phyloP scores from a whole-genome alignment of 2,329 filamentous ascomycete genomes.

The Arachnomyces sp. region DNA sequence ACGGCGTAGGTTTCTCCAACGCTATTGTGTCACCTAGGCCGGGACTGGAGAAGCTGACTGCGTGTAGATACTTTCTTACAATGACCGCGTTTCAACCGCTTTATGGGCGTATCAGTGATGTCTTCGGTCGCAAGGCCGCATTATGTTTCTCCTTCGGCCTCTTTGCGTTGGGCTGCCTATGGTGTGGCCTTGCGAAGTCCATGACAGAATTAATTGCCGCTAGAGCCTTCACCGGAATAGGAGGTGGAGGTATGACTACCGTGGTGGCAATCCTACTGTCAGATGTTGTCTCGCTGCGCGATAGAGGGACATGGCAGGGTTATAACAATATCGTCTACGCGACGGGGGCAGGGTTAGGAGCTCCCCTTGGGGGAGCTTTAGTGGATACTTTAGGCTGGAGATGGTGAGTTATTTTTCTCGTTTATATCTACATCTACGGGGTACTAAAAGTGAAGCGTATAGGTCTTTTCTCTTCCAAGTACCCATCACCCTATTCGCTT shows the following conservation, averaged over 20 bases:
- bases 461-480: too few relatives aligned
- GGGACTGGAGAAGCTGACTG: neutral
- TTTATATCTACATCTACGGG: too few relatives aligned
- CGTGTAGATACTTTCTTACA: slow-evolving; percentile 1
- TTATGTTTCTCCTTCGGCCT: neutral
- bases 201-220: neutral
- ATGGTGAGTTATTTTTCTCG: too few relatives aligned
- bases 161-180: slow-evolving; percentile 3
- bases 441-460: too few relatives aligned
- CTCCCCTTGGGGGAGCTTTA: too few relatives aligned
- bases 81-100: slow-evolving; percentile 3
- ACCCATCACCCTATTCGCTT: too few relatives aligned
- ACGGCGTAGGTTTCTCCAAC: neutral
- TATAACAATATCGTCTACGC: too few relatives aligned
- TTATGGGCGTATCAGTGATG: slow-evolving; percentile 1
- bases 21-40: neutral
- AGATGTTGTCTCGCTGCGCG: slow-evolving; percentile 42
- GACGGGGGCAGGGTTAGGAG: too few relatives aligned
- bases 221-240: slow-evolving; percentile 44
- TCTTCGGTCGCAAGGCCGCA: slow-evolving; percentile 1
- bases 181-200: slow-evolving; percentile 1
- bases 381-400: too few relatives aligned
- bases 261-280: slow-evolving; percentile 44
- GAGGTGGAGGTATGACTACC: slow-evolving; percentile 42
- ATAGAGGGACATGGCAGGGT: slow-evolving; percentile 21